phyloP scores from a whole-genome alignment of 768 basidiomycete species.

The Cubamyces sp. region DNA sequence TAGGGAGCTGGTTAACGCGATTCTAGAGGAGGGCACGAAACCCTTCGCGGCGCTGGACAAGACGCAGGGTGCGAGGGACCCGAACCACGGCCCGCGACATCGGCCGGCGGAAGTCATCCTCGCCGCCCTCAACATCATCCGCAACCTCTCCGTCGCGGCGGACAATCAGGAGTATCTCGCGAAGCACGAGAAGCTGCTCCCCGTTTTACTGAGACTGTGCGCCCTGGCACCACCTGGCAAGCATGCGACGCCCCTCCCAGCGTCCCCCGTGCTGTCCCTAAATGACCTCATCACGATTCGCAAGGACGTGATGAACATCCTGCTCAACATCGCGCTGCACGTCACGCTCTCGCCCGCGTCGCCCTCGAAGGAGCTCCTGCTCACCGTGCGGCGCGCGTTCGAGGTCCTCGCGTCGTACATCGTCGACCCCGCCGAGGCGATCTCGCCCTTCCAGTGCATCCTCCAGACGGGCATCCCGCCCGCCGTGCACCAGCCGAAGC shows the following conservation, averaged over 20 bases:
- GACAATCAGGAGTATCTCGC: slow-evolving; percentile 76
- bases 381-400: slow-evolving; percentile 61
- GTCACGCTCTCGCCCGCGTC: slow-evolving; percentile 53
- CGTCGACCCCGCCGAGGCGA: slow-evolving; percentile 66
- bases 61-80: slow-evolving; percentile 55
- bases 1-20: slow-evolving; percentile 59
- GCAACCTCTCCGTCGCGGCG: slow-evolving; percentile 77
- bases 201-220: slow-evolving; percentile 72
- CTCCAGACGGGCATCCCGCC: slow-evolving; percentile 53
- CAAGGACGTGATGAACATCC: slow-evolving; percentile 73
- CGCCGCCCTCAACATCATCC: slow-evolving; percentile 75
- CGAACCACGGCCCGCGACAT: slow-evolving; percentile 58
- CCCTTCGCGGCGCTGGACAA: slow-evolving; percentile 61
- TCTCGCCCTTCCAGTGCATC: slow-evolving; percentile 64
- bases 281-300: slow-evolving; percentile 73
- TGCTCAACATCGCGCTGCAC: slow-evolving; percentile 61
- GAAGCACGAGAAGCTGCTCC: slow-evolving; percentile 63
- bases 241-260: slow-evolving; percentile 37
- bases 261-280: slow-evolving; percentile 65
- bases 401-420: slow-evolving; percentile 76
- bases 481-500: slow-evolving; percentile 34
- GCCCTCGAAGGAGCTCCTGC: slow-evolving; percentile 43
- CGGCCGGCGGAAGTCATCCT: slow-evolving; percentile 72
- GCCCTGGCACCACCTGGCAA: slow-evolving; percentile 43
- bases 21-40: slow-evolving; percentile 59